Conservation (phyloP, 345 rosid genomes). For the Kandelia obovata region DNA sequence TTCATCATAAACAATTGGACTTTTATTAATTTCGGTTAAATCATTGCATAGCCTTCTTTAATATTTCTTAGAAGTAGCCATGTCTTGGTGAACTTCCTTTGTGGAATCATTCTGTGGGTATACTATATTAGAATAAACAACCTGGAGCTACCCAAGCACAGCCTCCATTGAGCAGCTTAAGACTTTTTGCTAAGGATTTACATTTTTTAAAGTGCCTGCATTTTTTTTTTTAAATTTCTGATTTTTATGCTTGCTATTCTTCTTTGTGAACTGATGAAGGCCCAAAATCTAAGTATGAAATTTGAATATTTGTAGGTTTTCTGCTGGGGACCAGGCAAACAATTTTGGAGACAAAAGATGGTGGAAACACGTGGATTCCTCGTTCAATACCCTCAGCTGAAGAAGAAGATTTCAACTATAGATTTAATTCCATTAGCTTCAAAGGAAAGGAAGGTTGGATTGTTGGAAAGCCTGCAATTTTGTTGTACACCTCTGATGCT, state of each 20-base stretch:
- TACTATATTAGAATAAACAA: no score
- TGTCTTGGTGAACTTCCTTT: no score
- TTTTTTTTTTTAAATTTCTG: background rate
- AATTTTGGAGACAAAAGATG: conserved; percentile 82
- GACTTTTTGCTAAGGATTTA: no score
- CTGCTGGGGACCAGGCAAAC: conserved; percentile 87
- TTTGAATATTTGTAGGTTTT: conserved; percentile 43
- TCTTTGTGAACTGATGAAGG: background rate
- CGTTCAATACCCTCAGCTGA: conserved; percentile 89
- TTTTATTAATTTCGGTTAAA: no score
- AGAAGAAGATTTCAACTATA: conserved; percentile 93
- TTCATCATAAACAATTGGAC: no score
- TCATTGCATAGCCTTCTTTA: no score
- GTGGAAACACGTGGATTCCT: conserved; percentile 70
- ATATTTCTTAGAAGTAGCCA: no score
- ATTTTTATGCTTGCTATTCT: background rate
- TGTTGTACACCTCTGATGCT: conserved; percentile 72
- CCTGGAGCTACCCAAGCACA: no score
- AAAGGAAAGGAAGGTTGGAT: conserved; percentile 95
- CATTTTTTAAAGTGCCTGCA: background rate
- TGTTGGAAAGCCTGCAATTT: conserved; percentile 85
- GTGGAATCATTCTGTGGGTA: no score
- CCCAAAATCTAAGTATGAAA: background rate
- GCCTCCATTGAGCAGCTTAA: no score
- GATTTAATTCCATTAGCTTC: conserved; percentile 86